A percentile compares a stretch with the other conserved stretches of the same genome.
These are phyloP conservation scores for Aspergillus uvarum DNA, from an alignment of 2,329 filamentous ascomycete species.

Conservation along the genomic window DNA sequence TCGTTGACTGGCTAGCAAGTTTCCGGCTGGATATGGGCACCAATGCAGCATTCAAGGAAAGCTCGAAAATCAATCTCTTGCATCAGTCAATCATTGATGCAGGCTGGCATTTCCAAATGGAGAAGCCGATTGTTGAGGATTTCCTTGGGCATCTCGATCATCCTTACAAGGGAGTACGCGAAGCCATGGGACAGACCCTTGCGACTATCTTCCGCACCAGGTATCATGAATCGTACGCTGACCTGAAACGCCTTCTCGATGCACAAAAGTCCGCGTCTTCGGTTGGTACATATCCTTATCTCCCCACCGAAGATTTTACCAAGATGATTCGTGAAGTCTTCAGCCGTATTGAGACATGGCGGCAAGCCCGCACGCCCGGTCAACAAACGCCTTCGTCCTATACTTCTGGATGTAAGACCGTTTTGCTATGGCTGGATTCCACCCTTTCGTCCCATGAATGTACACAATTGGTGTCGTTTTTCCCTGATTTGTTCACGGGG, in stretches of 20 bases:
- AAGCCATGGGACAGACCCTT: conserved; percentile 88
- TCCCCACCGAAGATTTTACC: conserved; percentile 71
- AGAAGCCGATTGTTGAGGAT: conserved; percentile 82
- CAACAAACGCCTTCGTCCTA: conserved; percentile 93
- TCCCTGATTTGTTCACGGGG: conserved; percentile 83
- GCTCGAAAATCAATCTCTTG: conserved; percentile 88
- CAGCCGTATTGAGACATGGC: conserved; percentile 78
- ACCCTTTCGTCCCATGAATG: conserved; percentile 91
- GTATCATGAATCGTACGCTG: conserved; percentile 90
- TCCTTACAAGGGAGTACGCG: conserved; percentile 94
- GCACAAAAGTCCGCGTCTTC: conserved; percentile 77
- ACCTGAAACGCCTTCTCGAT: conserved; percentile 72
- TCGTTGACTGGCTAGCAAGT: conserved; percentile 76
- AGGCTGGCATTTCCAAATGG: conserved; percentile 94
- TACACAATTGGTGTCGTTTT: conserved; percentile 85
- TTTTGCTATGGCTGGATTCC: conserved; percentile 90
- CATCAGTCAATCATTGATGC: conserved; percentile 83
- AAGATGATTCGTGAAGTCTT: conserved; percentile 74
- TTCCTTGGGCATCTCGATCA: conserved; percentile 92
- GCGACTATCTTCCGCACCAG: conserved; percentile 85
- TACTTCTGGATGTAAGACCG: conserved; percentile 93
- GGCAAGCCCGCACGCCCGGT: conserved; percentile 76
- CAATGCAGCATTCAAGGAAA: conserved; percentile 98
- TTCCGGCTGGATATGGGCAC: conserved; percentile 93
- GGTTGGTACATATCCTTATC: conserved; percentile 80